phyloP scores from a whole-genome alignment of 768 basidiomycete species.

The Mycena floridula region DNA sequence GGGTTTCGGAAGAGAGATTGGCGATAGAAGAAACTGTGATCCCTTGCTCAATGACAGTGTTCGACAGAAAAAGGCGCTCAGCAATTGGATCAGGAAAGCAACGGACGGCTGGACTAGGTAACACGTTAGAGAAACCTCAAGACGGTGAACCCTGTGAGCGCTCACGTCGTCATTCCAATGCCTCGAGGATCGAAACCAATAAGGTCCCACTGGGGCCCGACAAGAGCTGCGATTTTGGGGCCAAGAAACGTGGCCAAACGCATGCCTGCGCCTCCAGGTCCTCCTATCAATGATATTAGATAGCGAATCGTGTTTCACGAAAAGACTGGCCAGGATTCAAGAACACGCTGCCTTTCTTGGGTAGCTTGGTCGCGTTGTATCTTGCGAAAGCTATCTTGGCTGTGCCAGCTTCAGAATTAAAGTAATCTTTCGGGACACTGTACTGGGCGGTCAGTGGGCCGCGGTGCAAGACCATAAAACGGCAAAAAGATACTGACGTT shows the following conservation, averaged over 20 bases:
- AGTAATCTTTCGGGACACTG: conserved; percentile 21
- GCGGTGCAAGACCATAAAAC: no score
- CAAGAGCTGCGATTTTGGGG: conserved; percentile 8
- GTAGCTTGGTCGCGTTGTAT: conserved; percentile 11
- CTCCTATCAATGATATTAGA: conserved; percentile 8
- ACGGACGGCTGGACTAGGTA: conserved; percentile 10
- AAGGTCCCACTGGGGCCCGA: conserved; percentile 22
- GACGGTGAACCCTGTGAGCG: not conserved
- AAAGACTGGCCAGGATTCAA: conserved; percentile 14
- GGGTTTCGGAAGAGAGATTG: conserved; percentile 6
- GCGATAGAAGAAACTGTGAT: conserved; percentile 12
- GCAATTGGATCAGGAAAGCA: conserved; percentile 10
- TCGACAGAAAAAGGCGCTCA: conserved; percentile 11
- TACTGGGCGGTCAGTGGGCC: no score
- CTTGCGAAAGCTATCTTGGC: conserved; percentile 14
- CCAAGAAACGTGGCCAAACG: conserved; percentile 5
- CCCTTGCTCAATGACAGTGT: conserved; percentile 16
- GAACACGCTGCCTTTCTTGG: conserved; percentile 16
- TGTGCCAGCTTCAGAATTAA: conserved; percentile 11
- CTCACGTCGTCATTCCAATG: conserved; percentile 15
- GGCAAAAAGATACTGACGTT: no score
- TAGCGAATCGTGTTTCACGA: not conserved
- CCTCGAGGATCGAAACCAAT: conserved; percentile 24
- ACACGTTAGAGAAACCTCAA: not conserved
- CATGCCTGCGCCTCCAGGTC: conserved; percentile 21